phyloP scores from a whole-genome alignment of 306 rosid genomes.

The Arachis stenosperma region DNA sequence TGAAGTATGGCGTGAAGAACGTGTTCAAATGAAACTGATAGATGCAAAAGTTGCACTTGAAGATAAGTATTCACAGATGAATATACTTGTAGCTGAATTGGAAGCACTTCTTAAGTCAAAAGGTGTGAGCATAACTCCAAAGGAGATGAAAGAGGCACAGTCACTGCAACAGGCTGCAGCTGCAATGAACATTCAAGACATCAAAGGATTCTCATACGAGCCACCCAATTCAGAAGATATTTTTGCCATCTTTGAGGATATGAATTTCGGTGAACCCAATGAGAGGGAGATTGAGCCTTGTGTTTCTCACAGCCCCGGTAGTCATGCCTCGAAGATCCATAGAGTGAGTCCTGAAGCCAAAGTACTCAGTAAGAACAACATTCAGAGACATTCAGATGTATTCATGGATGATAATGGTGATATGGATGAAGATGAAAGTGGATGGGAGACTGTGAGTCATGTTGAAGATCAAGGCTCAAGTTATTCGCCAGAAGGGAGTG shows the following conservation, averaged over 20 bases:
- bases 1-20: conserved; percentile 99
- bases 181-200: conserved; percentile 75
- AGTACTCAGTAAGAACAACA: conserved; percentile 40
- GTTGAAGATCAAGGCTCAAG: conserved; percentile 87
- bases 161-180: conserved; percentile 68
- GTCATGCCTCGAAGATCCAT: conserved; percentile 72
- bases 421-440: conserved; percentile 90
- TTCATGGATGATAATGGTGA: conserved; percentile 70
- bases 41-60: conserved; percentile 98
- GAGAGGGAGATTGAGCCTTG: conserved; percentile 83
- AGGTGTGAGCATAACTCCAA: conserved; percentile 46
- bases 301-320: conserved; percentile 68
- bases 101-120: conserved; percentile 58
- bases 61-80: conserved; percentile 84
- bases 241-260: conserved; percentile 75
- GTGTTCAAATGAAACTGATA: conserved; percentile 94
- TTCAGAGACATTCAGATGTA: conserved; percentile 52
- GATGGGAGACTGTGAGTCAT: conserved; percentile 98
- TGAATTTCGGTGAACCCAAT: conserved; percentile 61
- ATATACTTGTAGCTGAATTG: conserved; percentile 77
- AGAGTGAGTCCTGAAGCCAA: conserved; percentile 75
- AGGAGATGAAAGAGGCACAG: conserved; percentile 72
- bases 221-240: conserved; percentile 78
- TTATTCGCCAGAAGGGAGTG: conserved; percentile 78
- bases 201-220: conserved; percentile 75